Base-by-base conservation (phyloP, 2,329 filamentous ascomycete genomes). In the Colletotrichum aenigma region DNA sequence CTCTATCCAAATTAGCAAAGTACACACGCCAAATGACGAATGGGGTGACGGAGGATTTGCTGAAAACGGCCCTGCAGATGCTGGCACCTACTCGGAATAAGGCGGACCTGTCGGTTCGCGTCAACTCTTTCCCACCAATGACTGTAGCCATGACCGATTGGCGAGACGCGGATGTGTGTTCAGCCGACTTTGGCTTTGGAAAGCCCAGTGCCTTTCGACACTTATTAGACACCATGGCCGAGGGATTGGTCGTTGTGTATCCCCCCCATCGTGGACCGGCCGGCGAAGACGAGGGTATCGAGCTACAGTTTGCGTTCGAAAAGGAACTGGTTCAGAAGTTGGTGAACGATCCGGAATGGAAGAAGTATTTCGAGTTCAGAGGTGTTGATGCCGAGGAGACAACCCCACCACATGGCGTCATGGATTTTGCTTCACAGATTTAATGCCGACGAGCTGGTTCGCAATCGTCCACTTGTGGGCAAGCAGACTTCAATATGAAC, bases 1-100 rank as follows among this genome's bases (percentile, higher is more conserved):
- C 85, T 0, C 76, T 88, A 0, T 79, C 80, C 3, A 78, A 79
- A 21, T 62, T 87, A 0, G 85, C 86, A 0, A 77, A 76, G 2
- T 87, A 86, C 56, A 81, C 85, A 18, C 85, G 86, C 2, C 70
- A 78, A 15, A 58, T 87, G 62, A 87, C 85, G 3, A 78, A 86
- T 69, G 79, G 81, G 56, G 79, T 81, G 2, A 85, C 83, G 0
- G 77, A 83, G 16, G 83, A 84, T 21, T 73, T 77, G 3, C 79
- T 87, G 0, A 79, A 81, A 32, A 55, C 78, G 16, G 75, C 79
- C 4, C 78, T 87, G 0, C 77, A 79, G 7, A 71, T 78, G 70
- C 79, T 86, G 0, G 84, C 85, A 1, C 80, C 79, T 0, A 78
- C 86, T 13, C 80, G 82, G 7, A 84, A 87, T 75, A 87, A 87